Base-by-base conservation (phyloP, 2,329 filamentous ascomycete genomes). In the Alternaria sp. region DNA sequence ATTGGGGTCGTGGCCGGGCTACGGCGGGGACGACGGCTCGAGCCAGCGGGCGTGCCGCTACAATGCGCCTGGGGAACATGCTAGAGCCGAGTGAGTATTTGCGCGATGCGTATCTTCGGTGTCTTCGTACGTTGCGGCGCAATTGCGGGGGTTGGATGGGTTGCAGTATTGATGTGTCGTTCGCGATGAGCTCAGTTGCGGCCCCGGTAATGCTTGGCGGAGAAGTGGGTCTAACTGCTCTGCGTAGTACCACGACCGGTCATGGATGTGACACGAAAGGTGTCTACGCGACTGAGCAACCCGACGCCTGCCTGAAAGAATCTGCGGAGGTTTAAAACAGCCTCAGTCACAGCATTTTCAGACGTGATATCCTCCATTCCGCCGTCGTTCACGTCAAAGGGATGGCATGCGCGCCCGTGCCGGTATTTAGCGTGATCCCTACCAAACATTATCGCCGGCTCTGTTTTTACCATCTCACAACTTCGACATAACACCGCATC, bases 41-140 rank as follows among this genome's bases (percentile, higher is more conserved):
- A 64, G 78, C 69, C 59, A 82, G 80, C 75, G 80, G 80, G 64
- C 80, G 80, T 59, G 76, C 80, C 67, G 77, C 79, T 66, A 73
- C 73, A 71, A 82, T 78, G 76, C 79, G 78, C 72, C 82, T 74
- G 66, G 81, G 81, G 58, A 83, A 76, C 81, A 83, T 83, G 63
- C 74, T 79, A 58, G 21, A 20, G 14, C 53, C 18, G 58, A 70
- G 44, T 83, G 81, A 81, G 50, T 84, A 83, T 85, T 84, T 59
- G 11, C 6, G 11, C 25, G 20, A 58, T n/a, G 28, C 37, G 55
- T 50, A 56, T 68, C 71, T 68, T 69, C 50, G 58, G 50, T 12
- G 66, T 50, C n/a, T 25, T 23, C 69, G 53, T 77, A 75, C 74
- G 72, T 77, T 69, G 72, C 55, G 74, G 72, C 70, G 67, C 66